Evolutionary conservation across 75 land plant genomes (phyloP).

Genomic region (Sequoia sempervirens): DNA sequence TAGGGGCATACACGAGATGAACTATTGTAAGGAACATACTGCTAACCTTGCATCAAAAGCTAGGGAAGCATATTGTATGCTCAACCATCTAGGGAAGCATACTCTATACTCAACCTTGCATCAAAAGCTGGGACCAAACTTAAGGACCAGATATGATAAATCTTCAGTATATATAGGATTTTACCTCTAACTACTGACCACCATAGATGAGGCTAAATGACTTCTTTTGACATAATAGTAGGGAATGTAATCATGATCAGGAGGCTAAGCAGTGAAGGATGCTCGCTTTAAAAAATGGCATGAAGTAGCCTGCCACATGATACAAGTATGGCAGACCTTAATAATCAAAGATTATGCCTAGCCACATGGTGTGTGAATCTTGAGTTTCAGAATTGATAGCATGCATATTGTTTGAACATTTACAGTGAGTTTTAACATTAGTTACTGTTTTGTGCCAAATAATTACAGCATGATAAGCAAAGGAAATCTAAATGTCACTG

Average conservation of each 20-base stretch:
- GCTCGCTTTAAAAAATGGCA: neutral
- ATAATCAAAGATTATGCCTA: neutral
- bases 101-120: no score
- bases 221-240: neutral
- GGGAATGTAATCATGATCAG: neutral
- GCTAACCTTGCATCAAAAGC: no score
- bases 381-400: neutral
- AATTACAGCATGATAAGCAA: neutral
- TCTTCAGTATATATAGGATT: neutral
- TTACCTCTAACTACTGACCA: neutral
- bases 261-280: neutral
- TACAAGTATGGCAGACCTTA: neutral
- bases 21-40: no score
- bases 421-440: neutral
- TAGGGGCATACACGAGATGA: no score
- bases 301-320: neutral
- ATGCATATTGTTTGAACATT: neutral
- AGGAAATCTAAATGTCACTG: slow-evolving; percentile 8
- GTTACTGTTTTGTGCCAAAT: neutral
- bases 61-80: no score
- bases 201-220: neutral
- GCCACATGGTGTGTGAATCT: neutral
- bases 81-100: no score
- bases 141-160: neutral
- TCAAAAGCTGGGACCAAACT: no score